Evolutionary conservation across 805 yeast species (phyloP), one percentile per base, ranked within the genome.

Genomic region (Diddensiella transvaalensis): DNA sequence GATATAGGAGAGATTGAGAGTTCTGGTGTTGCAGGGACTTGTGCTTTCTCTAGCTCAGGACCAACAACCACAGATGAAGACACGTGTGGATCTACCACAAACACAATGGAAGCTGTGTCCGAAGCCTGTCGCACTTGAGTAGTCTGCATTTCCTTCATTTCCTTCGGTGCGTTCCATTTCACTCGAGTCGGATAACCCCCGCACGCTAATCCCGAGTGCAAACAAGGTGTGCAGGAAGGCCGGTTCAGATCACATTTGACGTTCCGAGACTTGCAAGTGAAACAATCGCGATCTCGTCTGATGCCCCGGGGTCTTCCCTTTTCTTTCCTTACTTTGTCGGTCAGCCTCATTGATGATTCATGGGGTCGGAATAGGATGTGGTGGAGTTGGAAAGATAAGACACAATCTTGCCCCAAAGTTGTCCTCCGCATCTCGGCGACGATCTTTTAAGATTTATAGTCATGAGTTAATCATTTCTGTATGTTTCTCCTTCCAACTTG

Each of bases 141-240:
- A 21, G 15, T 4, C 30, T 22, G 5, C 22, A 19, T 21, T 6
- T n/a, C 18, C 18, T 23, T 21, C 11, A 26, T 10, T n/a, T 22
- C 46, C 40, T 19, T 11, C 13, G 23, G 19, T 6, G 23, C 15
- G 8, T 40, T 32, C 57, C 57, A 55, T 13, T 51, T 48, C 30
- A 55, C 22, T 18, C 59, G 45, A 21, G 50, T 21, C 11, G 56
- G 58, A 39, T 54, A 55, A 8, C 59, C 60, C 11, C 45, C 56
- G 23, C 59, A 55, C n/a, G 6, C 17, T 13, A 52, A 8, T 10
- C 42, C 43, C 17, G 33, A 74, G 40, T n/a, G 71, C 46, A 22
- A 68, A 50, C 22, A 77, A 70, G 11, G 76, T 62, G 47, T 66
- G 71, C 23, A 67, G 43, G 36, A 55, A 59, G 39, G 74, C 46